Conservation (phyloP, 2,329 filamentous ascomycete genomes). For the Aspergillus costaricaensis region DNA sequence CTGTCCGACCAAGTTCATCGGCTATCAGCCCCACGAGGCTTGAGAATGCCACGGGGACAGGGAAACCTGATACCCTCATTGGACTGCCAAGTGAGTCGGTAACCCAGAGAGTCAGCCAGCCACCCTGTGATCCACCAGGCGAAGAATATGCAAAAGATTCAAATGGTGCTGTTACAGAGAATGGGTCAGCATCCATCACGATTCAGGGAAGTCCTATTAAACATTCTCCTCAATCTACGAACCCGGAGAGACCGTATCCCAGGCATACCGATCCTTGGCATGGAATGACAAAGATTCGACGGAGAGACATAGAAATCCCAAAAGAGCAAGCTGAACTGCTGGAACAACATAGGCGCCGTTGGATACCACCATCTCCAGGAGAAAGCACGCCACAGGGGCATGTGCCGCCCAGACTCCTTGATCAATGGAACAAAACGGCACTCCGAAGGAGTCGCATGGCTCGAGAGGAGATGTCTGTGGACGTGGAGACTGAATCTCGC, state of each 20-base stretch:
- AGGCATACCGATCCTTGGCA: conserved; percentile 29
- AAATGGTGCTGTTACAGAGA: background rate
- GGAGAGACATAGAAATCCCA: conserved; percentile 49
- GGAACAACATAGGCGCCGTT: conserved; percentile 42
- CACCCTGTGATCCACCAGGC: background rate
- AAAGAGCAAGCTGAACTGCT: conserved; percentile 55
- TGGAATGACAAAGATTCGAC: conserved; percentile 41
- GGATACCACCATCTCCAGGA: conserved; percentile 39
- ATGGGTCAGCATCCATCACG: background rate
- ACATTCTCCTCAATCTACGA: background rate
- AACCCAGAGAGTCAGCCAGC: too few species aligned
- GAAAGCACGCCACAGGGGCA: conserved; percentile 29
- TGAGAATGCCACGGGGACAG: background rate
- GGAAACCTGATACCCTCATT: background rate
- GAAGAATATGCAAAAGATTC: background rate
- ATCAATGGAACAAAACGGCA: conserved; percentile 39
- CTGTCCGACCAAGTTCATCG: background rate
- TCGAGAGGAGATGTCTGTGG: background rate
- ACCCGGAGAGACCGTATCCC: background rate
- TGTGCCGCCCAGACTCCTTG: conserved; percentile 38
- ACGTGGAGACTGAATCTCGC: background rate
- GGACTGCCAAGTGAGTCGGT: background rate
- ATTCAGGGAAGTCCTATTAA: background rate
- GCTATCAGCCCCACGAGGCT: background rate
- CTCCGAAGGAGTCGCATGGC: conserved; percentile 8